A percentile compares a stretch with the other conserved stretches of the same genome.
These are phyloP conservation scores for Sugiyamaella sp. DNA, from an alignment of 1,139 yeast genomes.

Conservation along the genomic window DNA sequence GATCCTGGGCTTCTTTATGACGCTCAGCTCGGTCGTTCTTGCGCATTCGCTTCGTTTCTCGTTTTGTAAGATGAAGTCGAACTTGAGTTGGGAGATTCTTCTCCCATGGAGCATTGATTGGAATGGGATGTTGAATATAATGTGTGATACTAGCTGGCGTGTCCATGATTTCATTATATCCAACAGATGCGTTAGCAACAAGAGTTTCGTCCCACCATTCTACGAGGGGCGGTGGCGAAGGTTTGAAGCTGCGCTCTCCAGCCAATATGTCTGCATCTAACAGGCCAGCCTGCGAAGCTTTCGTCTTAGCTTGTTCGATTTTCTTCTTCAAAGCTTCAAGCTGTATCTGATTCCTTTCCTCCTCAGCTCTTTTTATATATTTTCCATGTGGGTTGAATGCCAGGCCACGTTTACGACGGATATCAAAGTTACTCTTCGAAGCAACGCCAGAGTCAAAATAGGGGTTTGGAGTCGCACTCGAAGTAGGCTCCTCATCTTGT, in stretches of 20 bases:
- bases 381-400: slow-evolving; percentile 63
- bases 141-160: slow-evolving; percentile 49
- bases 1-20: slow-evolving; percentile 73
- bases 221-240: slow-evolving; percentile 55
- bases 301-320: slow-evolving; percentile 34
- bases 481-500: neutral
- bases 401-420: slow-evolving; percentile 46
- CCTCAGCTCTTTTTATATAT: slow-evolving; percentile 58
- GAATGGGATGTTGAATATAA: slow-evolving; percentile 82
- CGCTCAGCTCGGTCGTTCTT: slow-evolving; percentile 66
- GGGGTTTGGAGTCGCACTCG: slow-evolving; percentile 53
- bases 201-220: slow-evolving; percentile 83
- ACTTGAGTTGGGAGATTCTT: slow-evolving; percentile 47
- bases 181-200: slow-evolving; percentile 40
- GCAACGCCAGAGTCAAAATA: slow-evolving; percentile 53
- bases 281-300: slow-evolving; percentile 41
- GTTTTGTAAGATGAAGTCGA: slow-evolving; percentile 68
- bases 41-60: slow-evolving; percentile 74
- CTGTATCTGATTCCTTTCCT: slow-evolving; percentile 49
- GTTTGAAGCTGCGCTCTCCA: slow-evolving; percentile 57
- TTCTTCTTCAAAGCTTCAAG: slow-evolving; percentile 43
- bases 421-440: slow-evolving; percentile 32
- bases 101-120: slow-evolving; percentile 61
- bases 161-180: slow-evolving; percentile 38
- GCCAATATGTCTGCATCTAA: slow-evolving; percentile 51